Percentiles rank a stretch among this genome's conserved stretches.
Evolutionary conservation across 495 filamentous ascomycete genomes (phyloP).

Genomic region (Penicillium silybi): DNA sequence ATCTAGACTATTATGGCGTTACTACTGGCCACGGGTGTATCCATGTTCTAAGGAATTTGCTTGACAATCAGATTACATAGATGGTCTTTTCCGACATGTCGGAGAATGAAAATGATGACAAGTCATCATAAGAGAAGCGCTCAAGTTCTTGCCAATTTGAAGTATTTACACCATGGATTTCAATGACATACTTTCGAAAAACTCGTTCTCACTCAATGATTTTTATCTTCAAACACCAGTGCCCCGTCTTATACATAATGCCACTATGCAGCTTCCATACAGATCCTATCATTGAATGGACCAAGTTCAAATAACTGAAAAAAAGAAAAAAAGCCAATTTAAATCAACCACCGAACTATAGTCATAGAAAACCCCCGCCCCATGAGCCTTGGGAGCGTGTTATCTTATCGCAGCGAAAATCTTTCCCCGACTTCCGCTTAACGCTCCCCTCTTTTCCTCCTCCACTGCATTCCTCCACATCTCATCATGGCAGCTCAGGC

Average conservation of each 20-base stretch:
- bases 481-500: slow-evolving; percentile 52
- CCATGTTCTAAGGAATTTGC: background rate
- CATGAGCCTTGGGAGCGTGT: background rate
- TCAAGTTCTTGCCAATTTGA: too few relatives aligned
- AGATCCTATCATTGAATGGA: background rate
- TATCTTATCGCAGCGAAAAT: slow-evolving; percentile 32
- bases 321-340: background rate
- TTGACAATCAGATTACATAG: background rate
- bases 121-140: too few relatives aligned
- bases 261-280: too few relatives aligned
- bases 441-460: slow-evolving; percentile 19
- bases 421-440: slow-evolving; percentile 23
- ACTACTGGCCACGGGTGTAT: background rate
- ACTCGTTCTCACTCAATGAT: too few relatives aligned
- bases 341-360: background rate
- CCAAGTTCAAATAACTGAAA: background rate
- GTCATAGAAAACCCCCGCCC: too few relatives aligned
- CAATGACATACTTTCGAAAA: too few relatives aligned
- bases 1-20: background rate
- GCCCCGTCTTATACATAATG: too few relatives aligned
- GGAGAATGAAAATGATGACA: too few relatives aligned
- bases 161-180: too few relatives aligned
- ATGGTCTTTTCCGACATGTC: too few relatives aligned
- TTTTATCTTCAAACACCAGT: too few relatives aligned
- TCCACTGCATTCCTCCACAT: slow-evolving; percentile 7